These are phyloP conservation scores for Capsicum rhomboideum DNA, from an alignment of 257 asterid species.

Conservation along the genomic window DNA sequence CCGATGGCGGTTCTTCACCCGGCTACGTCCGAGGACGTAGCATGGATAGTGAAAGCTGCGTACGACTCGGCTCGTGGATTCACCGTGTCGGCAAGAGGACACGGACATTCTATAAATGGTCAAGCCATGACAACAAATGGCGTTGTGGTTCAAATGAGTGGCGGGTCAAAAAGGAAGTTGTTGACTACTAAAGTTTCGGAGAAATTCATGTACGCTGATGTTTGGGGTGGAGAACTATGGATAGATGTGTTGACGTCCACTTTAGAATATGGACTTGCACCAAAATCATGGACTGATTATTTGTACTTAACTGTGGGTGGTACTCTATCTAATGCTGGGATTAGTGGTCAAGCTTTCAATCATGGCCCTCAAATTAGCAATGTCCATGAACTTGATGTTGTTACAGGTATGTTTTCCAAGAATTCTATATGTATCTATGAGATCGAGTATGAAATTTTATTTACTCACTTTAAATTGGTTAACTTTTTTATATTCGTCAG, in stretches of 20 bases:
- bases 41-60: slow-evolving; percentile 40
- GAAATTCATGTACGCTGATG: slow-evolving; percentile 56
- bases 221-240: slow-evolving; percentile 86
- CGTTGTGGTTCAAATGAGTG: slow-evolving; percentile 55
- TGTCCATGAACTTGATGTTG: slow-evolving; percentile 70
- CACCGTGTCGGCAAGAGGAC: slow-evolving; percentile 67
- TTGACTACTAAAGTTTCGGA: slow-evolving; percentile 35
- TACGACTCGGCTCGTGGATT: slow-evolving; percentile 51
- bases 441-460: too few species aligned
- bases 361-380: slow-evolving; percentile 85
- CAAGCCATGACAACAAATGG: slow-evolving; percentile 56
- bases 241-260: slow-evolving; percentile 59
- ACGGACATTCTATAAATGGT: slow-evolving; percentile 81
- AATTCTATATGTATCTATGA: too few species aligned
- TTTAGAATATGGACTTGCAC: slow-evolving; percentile 60
- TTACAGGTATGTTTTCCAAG: slow-evolving; percentile 40
- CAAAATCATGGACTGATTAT: slow-evolving; percentile 86
- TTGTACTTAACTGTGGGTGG: slow-evolving; percentile 88
- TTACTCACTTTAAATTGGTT: neutral
- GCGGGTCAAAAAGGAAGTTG: neutral
- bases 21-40: slow-evolving; percentile 47
- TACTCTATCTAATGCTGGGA: slow-evolving; percentile 77
- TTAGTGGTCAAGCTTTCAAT: slow-evolving; percentile 78
- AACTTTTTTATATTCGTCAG: neutral
- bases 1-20: slow-evolving; percentile 63